Conservation (phyloP, 208 protist genomes). For the Trypanosoma vivax region DNA sequence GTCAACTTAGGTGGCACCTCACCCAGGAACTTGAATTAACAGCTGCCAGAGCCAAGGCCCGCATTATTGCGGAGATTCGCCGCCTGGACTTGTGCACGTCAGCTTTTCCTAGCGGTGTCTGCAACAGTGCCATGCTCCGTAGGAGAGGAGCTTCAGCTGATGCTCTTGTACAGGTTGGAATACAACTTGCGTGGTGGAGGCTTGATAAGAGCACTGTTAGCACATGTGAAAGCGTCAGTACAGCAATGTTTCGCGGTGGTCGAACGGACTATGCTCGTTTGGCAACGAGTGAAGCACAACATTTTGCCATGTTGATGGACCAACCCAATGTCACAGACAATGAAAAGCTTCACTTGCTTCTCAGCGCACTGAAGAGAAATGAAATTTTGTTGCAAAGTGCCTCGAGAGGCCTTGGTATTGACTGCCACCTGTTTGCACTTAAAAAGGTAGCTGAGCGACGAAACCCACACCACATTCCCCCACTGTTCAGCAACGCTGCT, state of each 20-base stretch:
- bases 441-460: conserved; percentile 28
- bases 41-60: conserved; percentile 19
- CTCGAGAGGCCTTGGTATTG: conserved; percentile 33
- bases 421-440: conserved; percentile 61
- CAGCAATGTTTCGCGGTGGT: conserved; percentile 61
- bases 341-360: conserved; percentile 24
- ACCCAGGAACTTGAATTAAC: conserved; percentile 29
- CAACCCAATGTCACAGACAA: conserved; percentile 2
- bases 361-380: conserved; percentile 32
- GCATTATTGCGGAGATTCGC: conserved; percentile 27
- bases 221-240: conserved; percentile 41
- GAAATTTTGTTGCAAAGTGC: conserved; percentile 19
- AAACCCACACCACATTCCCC: conserved; percentile 24
- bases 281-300: conserved; percentile 38
- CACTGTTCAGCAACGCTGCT: conserved; percentile 30
- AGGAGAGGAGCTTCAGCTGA: conserved; percentile 13
- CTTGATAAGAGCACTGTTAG: conserved; percentile 52
- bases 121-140: neutral
- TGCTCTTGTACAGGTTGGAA: conserved; percentile 46
- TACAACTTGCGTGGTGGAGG: conserved; percentile 76
- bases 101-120: conserved; percentile 23
- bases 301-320: conserved; percentile 47
- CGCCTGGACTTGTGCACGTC: conserved; percentile 42
- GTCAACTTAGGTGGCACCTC: conserved; percentile 46
- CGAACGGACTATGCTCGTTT: conserved; percentile 49